Evolutionary conservation across 2,329 filamentous ascomycete genomes (phyloP), one percentile per base, ranked within the genome.

Genomic region (Pyricularia sp.): DNA sequence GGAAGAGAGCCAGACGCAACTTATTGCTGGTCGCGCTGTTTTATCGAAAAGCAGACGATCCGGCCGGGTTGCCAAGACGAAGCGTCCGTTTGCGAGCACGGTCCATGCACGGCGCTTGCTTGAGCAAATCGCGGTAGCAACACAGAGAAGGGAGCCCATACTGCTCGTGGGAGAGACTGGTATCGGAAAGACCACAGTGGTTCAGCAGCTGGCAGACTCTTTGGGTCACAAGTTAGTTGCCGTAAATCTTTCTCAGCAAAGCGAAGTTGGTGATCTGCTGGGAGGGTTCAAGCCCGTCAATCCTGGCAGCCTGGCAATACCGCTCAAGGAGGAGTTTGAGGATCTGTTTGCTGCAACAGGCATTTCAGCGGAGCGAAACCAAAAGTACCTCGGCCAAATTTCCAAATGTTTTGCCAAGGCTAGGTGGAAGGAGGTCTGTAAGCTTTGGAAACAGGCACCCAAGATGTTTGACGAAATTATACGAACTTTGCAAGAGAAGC

Each of bases 161-260:
- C 78, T 99, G 22, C 84, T 99, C 31, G 94, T 99, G n/a, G 94
- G 94, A 72, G 94, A 99, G 78, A 99, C 94, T 8, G 94, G 94
- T 79, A 97, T 96, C 63, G 94, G 94, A 71, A 99, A 99, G 77
- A 99, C 94, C 0, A 96, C 94, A 0, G 90, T 94, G 30, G 88
- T 99, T 16, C 94, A 99, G 74, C 92, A 97, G 72, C 80, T 99
- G 65, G 92, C 94, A 0, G 87, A 89, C 66, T 84, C 88, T 3
- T 82, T 97, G 31, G 91, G 93, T 1, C 89, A 92, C 72, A 96
- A 91, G 70, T 83, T 99, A 13, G 89, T 92, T 0, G 91, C 93
- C 2, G 92, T 99, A 72, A 99, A 99, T 72, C 76, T 99, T 73
- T 99, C 94, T 0, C 96, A 99, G 73, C 96, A 99, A 74, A 97